Base-by-base conservation (phyloP, 2,329 filamentous ascomycete genomes). In the Hypoxylon sp. region DNA sequence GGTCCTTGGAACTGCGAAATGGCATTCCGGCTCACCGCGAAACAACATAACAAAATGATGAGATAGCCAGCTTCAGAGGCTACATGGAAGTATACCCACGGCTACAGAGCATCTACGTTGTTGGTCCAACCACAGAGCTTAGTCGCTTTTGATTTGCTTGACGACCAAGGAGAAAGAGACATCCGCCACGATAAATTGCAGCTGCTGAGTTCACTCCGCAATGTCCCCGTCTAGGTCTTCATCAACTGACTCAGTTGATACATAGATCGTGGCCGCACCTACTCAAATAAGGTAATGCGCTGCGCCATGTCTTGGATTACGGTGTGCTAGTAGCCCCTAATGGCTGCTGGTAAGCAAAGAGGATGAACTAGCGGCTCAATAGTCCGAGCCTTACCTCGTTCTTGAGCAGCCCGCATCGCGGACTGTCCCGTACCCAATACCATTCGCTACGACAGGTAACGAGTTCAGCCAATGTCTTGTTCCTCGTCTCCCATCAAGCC, bases 281-380 rank as follows among this genome's bases (percentile, higher is more conserved):
- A 3, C 17, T 44, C 39, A 44, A 44, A 44, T 11, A 44, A n/a
- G 39, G 17, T 4, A 44, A 11, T 19, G 7, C 17, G 39, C 8
- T 8, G 39, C 39, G 39, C 15, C 8, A 21, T 44, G n/a, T 17
- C 39, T 44, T 44, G 6, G 17, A 10, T 44, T 3, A 44, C 2
- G 17, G 39, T 17, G 39, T 10, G 8, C 7, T 44, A 44, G 17
- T 21, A 44, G 7, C 39, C 21, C 19, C 2, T 7, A 11, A 7
- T 21, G 17, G 39, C 39, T 44, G 8, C 17, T n/a, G 15, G 17
- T 21, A 19, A 44, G 39, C 39, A 44, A 19, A 44, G 17, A 44
- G 7, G 39, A 44, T 21, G 39, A 44, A 21, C 39, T 44, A 19
- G 39, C 39, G 39, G 39, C 39, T 44, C 39, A 44, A 44, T 44